Percentiles rank a stretch among this genome's conserved stretches.
phyloP scores from a whole-genome alignment of 371 early-diverging fungal species.

The Mycotypha africana region DNA sequence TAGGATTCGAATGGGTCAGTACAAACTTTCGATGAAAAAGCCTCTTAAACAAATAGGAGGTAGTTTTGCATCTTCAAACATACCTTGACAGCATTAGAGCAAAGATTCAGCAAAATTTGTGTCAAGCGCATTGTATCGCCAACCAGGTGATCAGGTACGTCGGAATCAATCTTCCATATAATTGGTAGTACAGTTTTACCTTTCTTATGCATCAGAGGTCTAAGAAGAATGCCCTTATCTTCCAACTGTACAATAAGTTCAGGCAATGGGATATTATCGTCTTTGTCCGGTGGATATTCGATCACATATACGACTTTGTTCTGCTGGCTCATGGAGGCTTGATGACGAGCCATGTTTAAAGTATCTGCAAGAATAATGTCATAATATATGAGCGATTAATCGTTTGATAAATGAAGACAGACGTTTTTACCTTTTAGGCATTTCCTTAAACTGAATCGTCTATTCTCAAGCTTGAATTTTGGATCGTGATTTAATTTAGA shows the following conservation, averaged over 20 bases:
- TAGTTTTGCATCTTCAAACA: too few species aligned
- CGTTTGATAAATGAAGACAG: too few species aligned
- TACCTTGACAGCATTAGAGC: slow-evolving; percentile 58
- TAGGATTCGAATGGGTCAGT: too few species aligned
- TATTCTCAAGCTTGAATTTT: slow-evolving; percentile 49
- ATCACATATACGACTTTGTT: slow-evolving; percentile 43
- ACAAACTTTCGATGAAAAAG: too few species aligned
- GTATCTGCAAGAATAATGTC: too few species aligned
- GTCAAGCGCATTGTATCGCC: slow-evolving; percentile 56
- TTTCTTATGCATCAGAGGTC: slow-evolving; percentile 13
- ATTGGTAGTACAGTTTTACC: slow-evolving; percentile 47
- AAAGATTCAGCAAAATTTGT: slow-evolving; percentile 53
- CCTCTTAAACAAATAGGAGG: too few species aligned
- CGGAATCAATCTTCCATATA: slow-evolving; percentile 52
- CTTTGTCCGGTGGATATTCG: slow-evolving; percentile 51
- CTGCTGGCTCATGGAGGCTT: slow-evolving; percentile 39
- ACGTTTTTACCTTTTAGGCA: slow-evolving; percentile 36
- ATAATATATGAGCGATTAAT: too few species aligned
- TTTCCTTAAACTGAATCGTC: slow-evolving; percentile 51
- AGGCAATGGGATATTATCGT: slow-evolving; percentile 40
- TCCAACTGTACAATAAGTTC: slow-evolving; percentile 28
- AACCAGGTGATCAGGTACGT: slow-evolving; percentile 52
- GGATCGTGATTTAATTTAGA: slow-evolving; percentile 59
- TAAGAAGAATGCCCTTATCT: slow-evolving; percentile 12
- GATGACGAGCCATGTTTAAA: slow-evolving; percentile 46